Conservation (phyloP, 176 grass and related monocot genomes). For the Aegilops umbellulata region DNA sequence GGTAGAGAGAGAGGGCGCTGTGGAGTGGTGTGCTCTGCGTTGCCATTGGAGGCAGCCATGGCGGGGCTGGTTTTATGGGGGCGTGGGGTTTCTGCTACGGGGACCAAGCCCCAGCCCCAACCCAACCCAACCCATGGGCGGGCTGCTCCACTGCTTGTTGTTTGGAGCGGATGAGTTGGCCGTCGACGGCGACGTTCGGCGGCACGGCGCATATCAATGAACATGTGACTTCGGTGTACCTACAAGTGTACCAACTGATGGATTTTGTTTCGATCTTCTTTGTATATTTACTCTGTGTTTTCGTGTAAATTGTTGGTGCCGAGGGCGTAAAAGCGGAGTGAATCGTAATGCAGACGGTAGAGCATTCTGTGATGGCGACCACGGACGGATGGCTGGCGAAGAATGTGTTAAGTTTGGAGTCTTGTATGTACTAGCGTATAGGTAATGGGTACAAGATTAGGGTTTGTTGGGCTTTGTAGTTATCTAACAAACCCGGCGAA, state of each 20-base stretch:
- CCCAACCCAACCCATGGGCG: background rate
- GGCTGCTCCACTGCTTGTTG: background rate
- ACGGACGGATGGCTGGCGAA: background rate
- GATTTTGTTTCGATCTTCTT: background rate
- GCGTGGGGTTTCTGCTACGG: conserved; percentile 47
- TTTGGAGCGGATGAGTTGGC: conserved; percentile 16
- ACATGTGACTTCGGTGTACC: background rate
- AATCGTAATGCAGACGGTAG: background rate
- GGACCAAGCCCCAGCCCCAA: too few relatives aligned
- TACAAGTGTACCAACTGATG: background rate
- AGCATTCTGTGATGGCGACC: background rate
- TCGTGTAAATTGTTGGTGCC: background rate
- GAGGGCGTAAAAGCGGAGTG: background rate
- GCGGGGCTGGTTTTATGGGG: conserved; percentile 43
- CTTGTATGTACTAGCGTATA: too few relatives aligned
- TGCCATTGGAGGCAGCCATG: conserved; percentile 25
- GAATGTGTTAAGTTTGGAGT: too few relatives aligned
- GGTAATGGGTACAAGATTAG: background rate
- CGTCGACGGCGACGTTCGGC: background rate
- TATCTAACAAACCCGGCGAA: background rate
- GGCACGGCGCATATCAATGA: background rate
- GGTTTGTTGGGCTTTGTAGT: background rate
- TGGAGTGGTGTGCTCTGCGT: background rate
- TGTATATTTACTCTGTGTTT: background rate
- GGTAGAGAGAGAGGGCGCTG: background rate